These are phyloP conservation scores for Podila clonocystis DNA, from an alignment of 192 early-diverging fungal genomes.

Conservation along the genomic window DNA sequence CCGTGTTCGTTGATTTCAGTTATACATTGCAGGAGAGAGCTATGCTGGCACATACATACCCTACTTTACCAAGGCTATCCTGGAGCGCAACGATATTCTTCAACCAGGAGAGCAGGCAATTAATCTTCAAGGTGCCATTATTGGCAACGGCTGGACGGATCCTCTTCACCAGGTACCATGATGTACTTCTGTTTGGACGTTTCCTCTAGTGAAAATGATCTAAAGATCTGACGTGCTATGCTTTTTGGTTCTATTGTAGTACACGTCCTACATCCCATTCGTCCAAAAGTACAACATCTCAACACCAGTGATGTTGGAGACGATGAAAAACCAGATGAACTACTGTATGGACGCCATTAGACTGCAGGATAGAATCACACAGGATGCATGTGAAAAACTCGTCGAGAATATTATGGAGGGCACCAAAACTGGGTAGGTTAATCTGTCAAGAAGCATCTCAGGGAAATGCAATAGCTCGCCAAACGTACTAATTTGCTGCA, in stretches of 20 bases:
- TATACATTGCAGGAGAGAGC: constrained; percentile 73
- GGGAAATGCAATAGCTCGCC: background rate
- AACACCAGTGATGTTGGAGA: constrained; percentile 16
- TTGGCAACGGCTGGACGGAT: constrained; percentile 76
- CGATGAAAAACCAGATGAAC: constrained; percentile 17
- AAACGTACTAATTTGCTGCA: too few species aligned
- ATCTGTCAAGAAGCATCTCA: background rate
- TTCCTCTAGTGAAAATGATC: background rate
- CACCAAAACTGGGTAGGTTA: background rate
- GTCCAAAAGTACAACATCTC: constrained; percentile 9
- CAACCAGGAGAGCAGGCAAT: constrained; percentile 31
- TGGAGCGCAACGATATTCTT: constrained; percentile 46
- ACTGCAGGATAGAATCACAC: constrained; percentile 28
- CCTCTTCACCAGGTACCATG: constrained; percentile 61
- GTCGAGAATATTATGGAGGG: constrained; percentile 14
- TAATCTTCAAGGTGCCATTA: constrained; percentile 64
- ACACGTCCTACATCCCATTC: constrained; percentile 35
- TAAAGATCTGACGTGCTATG: background rate
- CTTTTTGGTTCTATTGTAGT: constrained; percentile 1
- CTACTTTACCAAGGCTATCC: constrained; percentile 54
- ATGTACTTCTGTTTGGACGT: background rate
- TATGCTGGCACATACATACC: constrained; percentile 73
- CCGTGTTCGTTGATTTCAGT: constrained; percentile 22
- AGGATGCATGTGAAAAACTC: constrained; percentile 53
- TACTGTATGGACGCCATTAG: constrained; percentile 43